Percentiles rank a stretch among this genome's conserved stretches.
Evolutionary conservation across 768 basidiomycete species (phyloP).

Genomic region (Hirschioporus abietinus): DNA sequence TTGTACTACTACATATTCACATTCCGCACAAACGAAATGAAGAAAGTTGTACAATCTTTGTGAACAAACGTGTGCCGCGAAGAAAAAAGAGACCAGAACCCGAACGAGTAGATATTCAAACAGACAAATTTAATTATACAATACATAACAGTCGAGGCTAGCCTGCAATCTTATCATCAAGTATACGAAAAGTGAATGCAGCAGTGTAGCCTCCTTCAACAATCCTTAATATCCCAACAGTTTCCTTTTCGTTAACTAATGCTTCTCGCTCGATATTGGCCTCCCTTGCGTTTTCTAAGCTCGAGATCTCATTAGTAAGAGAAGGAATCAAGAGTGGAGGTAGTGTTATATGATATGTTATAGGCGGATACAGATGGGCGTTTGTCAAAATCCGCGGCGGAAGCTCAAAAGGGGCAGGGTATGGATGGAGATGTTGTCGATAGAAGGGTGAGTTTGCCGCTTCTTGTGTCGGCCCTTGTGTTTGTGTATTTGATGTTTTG

Average conservation of each 20-base stretch:
- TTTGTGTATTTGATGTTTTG: constrained; percentile 15
- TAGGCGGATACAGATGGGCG: constrained; percentile 22
- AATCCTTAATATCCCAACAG: constrained; percentile 26
- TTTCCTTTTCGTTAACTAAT: constrained; percentile 15
- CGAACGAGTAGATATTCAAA: no score
- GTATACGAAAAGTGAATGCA: constrained; percentile 22
- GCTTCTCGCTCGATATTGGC: constrained; percentile 20
- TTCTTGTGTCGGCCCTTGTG: constrained; percentile 14
- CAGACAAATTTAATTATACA: no score
- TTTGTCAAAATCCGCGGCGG: constrained; percentile 5
- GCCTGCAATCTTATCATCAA: background rate
- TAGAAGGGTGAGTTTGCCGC: constrained; percentile 28
- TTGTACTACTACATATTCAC: background rate
- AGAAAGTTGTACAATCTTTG: background rate
- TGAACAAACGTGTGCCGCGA: background rate
- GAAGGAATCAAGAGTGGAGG: constrained; percentile 19
- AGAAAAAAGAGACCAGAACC: no score
- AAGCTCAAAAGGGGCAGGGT: constrained; percentile 29
- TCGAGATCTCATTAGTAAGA: constrained; percentile 12
- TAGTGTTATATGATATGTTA: constrained; percentile 37
- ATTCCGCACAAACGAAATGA: background rate
- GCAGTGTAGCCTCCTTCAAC: constrained; percentile 15
- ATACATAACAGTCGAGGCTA: no score
- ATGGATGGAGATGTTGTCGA: constrained; percentile 48
- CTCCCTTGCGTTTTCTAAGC: constrained; percentile 14